Conservation (phyloP, 176 grass and related monocot genomes). For the Bromus sterilis region DNA sequence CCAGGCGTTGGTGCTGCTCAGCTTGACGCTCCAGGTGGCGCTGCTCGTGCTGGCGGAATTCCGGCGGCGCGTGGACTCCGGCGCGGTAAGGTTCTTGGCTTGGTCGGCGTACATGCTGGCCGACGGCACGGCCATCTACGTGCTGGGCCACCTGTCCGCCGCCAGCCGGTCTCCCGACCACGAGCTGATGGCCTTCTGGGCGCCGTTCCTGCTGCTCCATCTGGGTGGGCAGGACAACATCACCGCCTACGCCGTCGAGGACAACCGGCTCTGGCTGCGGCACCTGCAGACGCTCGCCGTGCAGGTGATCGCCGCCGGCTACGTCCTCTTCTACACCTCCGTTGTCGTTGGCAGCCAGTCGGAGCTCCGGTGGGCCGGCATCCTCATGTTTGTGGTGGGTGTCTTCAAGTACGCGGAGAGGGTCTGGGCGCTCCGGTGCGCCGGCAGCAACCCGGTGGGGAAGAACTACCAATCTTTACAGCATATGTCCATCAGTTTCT, state of each 20-base stretch:
- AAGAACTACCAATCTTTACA: neutral
- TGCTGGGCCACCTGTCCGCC: neutral
- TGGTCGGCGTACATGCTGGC: constrained; percentile 17
- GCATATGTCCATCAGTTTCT: too few relatives aligned
- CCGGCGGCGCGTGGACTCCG: neutral
- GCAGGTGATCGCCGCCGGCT: neutral
- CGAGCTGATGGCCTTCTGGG: too few relatives aligned
- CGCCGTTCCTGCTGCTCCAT: too few relatives aligned
- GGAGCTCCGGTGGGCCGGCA: neutral
- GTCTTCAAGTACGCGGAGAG: neutral
- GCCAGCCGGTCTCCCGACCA: neutral
- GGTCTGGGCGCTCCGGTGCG: neutral
- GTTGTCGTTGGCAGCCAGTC: neutral
- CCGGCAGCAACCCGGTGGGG: neutral
- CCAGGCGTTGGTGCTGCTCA: neutral
- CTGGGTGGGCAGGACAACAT: too few relatives aligned
- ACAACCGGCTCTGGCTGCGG: too few relatives aligned
- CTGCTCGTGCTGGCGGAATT: constrained; percentile 1
- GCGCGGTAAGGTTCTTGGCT: neutral
- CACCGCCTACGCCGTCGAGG: too few relatives aligned
- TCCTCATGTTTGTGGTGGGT: neutral
- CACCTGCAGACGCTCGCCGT: too few relatives aligned
- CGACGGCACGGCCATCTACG: neutral
- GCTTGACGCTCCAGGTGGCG: neutral
- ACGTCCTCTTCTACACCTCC: neutral